Conservation (phyloP, 768 basidiomycete genomes). For the Nidularia sp. region DNA sequence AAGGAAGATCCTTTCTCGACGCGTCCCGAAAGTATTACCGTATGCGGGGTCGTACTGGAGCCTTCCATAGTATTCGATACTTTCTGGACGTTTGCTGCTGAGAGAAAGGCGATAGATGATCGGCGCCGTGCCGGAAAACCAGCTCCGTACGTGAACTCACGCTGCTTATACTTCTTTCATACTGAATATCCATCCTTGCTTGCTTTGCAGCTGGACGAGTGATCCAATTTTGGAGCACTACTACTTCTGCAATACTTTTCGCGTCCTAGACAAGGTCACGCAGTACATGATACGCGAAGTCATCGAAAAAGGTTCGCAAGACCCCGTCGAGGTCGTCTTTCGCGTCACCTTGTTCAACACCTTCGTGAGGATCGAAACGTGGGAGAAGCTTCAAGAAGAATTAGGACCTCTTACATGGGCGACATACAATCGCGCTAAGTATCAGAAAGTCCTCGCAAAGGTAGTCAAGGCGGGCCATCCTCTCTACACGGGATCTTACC, state of each 20-base stretch:
- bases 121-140: conserved; percentile 43
- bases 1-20: no score
- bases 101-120: conserved; percentile 55
- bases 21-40: conserved; percentile 24
- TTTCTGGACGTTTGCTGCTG: conserved; percentile 55
- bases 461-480: conserved; percentile 29
- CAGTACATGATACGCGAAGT: conserved; percentile 71
- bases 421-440: conserved; percentile 47
- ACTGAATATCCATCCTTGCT: background rate
- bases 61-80: conserved; percentile 57
- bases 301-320: conserved; percentile 62
- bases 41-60: conserved; percentile 32
- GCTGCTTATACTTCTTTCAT: conserved; percentile 1
- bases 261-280: conserved; percentile 65
- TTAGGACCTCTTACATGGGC: conserved; percentile 62
- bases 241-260: conserved; percentile 72
- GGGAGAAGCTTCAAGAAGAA: conserved; percentile 50
- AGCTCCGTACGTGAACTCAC: conserved; percentile 41
- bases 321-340: conserved; percentile 60
- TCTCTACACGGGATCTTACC: conserved; percentile 72
- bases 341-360: conserved; percentile 68
- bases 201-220: conserved; percentile 55
- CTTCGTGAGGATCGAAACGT: conserved; percentile 72
- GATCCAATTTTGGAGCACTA: conserved; percentile 53
- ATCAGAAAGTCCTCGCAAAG: conserved; percentile 45